A percentile compares a stretch with the other conserved stretches of the same genome.
These are phyloP conservation scores for Tetrapisispora pingtungensis DNA, from an alignment of 805 yeast species.

Conservation along the genomic window DNA sequence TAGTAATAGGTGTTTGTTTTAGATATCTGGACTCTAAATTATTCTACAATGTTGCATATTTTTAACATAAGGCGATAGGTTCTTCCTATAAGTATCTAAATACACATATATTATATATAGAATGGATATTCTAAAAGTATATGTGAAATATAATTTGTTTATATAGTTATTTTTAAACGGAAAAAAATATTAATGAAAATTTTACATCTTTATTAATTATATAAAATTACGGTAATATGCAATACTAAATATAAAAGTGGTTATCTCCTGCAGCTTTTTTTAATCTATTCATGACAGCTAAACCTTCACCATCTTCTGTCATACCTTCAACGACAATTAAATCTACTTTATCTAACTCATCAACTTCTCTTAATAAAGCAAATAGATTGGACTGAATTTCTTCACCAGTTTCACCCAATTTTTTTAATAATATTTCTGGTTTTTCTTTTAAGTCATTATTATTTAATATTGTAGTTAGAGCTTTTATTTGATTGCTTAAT, in stretches of 20 bases:
- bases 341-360: conserved; percentile 50
- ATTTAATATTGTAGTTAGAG: not conserved
- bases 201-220: not conserved
- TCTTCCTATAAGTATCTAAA: not conserved
- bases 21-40: conserved; percentile 2
- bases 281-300: conserved; percentile 84
- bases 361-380: conserved; percentile 62
- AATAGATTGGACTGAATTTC: conserved; percentile 73
- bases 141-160: not conserved
- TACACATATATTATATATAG: not conserved
- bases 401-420: conserved; percentile 35
- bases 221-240: not conserved
- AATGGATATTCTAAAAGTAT: not conserved
- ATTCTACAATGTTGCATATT: conserved; percentile 1
- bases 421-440: conserved; percentile 12
- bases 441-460: not conserved
- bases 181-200: not conserved
- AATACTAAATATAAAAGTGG: not conserved
- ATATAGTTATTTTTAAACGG: not conserved
- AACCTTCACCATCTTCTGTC: conserved; percentile 64
- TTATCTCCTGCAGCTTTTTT: conserved; percentile 13
- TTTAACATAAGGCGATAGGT: not conserved
- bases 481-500: conserved; percentile 2
- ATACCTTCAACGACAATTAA: conserved; percentile 79
- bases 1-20: not conserved